Evolutionary conservation across 1,284 basidiomycete species (phyloP).

Genomic region (Cutaneotrichosporon sp.): DNA sequence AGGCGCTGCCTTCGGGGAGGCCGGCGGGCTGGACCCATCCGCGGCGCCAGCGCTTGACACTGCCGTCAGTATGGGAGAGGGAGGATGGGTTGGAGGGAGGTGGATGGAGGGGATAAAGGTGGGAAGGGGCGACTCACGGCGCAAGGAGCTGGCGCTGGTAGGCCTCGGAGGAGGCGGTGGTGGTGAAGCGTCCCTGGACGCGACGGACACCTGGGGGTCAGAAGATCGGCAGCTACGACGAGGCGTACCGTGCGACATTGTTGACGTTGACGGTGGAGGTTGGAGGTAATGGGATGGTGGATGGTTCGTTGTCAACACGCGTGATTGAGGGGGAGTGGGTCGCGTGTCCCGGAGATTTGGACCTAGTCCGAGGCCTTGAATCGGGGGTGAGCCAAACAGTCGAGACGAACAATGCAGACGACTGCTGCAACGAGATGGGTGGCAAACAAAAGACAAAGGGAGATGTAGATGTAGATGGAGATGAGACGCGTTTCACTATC

Average conservation of each 20-base stretch:
- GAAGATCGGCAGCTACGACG: neutral
- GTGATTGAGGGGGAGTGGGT: neutral
- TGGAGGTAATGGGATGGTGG: slow-evolving; percentile 6
- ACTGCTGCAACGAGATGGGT: neutral
- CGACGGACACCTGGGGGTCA: slow-evolving; percentile 22
- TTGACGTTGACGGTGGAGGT: neutral
- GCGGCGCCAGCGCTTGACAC: slow-evolving; percentile 41
- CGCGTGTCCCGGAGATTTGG: neutral
- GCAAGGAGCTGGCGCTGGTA: slow-evolving; percentile 40
- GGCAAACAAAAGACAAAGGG: neutral
- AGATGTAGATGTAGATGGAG: neutral
- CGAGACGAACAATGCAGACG: neutral
- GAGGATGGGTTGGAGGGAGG: neutral
- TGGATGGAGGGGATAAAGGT: neutral
- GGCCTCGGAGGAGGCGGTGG: slow-evolving; percentile 32
- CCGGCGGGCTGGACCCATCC: slow-evolving; percentile 40
- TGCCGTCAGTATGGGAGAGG: too few species aligned
- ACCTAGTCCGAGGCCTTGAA: neutral
- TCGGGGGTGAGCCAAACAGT: neutral
- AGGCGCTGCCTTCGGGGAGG: slow-evolving; percentile 37
- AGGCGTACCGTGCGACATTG: slow-evolving; percentile 12
- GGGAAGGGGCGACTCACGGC: slow-evolving; percentile 30
- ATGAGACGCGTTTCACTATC: neutral
- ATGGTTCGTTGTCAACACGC: slow-evolving; percentile 7
- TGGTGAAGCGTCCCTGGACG: slow-evolving; percentile 37